Conservation (phyloP, 331 rosid species). For the Stylosanthes scabra region DNA sequence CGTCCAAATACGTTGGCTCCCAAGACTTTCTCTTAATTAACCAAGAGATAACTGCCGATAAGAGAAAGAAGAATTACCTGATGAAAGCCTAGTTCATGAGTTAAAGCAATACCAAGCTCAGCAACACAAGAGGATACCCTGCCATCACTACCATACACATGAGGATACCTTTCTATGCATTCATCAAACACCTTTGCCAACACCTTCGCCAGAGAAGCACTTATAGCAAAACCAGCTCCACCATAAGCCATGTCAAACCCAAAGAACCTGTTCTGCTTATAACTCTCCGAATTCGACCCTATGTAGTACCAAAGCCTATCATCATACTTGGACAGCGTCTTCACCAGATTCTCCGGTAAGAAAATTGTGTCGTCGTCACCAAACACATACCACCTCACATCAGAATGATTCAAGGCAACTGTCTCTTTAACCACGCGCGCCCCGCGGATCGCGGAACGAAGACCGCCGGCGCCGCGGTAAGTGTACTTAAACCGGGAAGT, state of each 20-base stretch:
- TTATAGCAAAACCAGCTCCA: constrained; percentile 87
- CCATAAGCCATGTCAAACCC: constrained; percentile 82
- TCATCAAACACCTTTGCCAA: constrained; percentile 74
- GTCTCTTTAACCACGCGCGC: constrained; percentile 78
- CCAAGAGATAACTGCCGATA: too few relatives aligned
- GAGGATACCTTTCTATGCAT: constrained; percentile 69
- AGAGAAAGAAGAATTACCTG: constrained; percentile 54
- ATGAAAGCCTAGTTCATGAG: constrained; percentile 87
- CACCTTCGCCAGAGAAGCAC: constrained; percentile 61
- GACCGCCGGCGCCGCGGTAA: constrained; percentile 44
- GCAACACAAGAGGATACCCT: constrained; percentile 74
- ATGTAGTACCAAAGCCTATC: constrained; percentile 74
- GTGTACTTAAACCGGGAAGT: constrained; percentile 74
- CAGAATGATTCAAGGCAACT: constrained; percentile 59
- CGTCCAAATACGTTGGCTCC: too few relatives aligned
- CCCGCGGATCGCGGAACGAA: constrained; percentile 70
- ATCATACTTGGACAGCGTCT: constrained; percentile 80
- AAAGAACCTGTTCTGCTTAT: constrained; percentile 49
- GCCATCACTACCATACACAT: constrained; percentile 86
- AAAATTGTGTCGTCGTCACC: constrained; percentile 92
- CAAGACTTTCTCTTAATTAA: too few relatives aligned
- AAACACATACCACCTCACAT: constrained; percentile 87
- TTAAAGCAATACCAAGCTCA: constrained; percentile 76
- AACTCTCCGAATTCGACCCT: constrained; percentile 72
- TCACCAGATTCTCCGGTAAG: constrained; percentile 76